These are phyloP conservation scores for Delonix regia DNA, from an alignment of 306 rosid genomes.

Conservation along the genomic window DNA sequence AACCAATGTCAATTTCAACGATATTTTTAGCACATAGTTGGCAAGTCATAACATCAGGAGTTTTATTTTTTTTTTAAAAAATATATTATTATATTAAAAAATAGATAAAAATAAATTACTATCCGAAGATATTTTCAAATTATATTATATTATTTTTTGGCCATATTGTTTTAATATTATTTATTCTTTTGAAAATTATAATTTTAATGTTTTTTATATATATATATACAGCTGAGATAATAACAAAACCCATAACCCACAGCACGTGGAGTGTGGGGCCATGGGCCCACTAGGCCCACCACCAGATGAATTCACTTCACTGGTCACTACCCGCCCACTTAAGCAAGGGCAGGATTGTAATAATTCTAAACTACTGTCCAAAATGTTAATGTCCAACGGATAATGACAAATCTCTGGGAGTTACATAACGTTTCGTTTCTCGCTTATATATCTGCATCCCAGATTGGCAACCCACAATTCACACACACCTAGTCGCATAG, in stretches of 20 bases:
- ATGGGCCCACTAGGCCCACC: not conserved
- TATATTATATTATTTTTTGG: too few species aligned
- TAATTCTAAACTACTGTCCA: not conserved
- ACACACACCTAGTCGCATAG: not conserved
- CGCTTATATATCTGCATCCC: not conserved
- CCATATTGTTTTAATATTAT: too few species aligned
- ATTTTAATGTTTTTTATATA: too few species aligned
- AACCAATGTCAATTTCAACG: not conserved
- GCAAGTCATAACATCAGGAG: not conserved
- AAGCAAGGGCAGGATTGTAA: not conserved
- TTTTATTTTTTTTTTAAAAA: not conserved
- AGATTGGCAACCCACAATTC: not conserved
- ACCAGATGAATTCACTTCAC: not conserved
- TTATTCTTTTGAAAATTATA: too few species aligned
- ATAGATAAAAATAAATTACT: too few species aligned
- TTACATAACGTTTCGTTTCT: not conserved
- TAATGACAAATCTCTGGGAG: not conserved
- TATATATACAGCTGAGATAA: not conserved
- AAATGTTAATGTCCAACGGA: not conserved
- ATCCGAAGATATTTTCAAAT: too few species aligned
- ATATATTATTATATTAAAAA: not conserved
- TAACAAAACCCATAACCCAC: not conserved
- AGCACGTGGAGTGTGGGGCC: slow-evolving; percentile 22
- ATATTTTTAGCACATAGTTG: not conserved
- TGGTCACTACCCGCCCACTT: not conserved